Evolutionary conservation across 495 filamentous ascomycete species (phyloP).

Genomic region (Aspergillus funiculosus): DNA sequence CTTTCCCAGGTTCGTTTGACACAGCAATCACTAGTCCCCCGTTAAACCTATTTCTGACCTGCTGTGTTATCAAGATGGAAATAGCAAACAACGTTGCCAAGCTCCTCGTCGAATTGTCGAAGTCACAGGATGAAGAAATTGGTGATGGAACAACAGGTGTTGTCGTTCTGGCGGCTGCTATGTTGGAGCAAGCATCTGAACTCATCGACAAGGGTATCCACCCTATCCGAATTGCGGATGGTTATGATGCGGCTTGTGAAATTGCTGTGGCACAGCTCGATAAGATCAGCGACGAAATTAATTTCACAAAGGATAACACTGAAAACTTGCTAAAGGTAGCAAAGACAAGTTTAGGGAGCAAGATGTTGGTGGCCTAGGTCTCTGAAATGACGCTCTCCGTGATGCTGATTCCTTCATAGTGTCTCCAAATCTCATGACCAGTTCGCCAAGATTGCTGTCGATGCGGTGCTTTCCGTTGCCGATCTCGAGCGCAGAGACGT

Average conservation of each 20-base stretch:
- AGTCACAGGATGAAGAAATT: conserved; percentile 98
- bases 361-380: conserved; percentile 55
- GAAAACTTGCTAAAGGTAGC: conserved; percentile 87
- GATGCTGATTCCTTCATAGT: conserved; percentile 34
- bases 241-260: conserved; percentile 95
- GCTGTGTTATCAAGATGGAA: conserved; percentile 65
- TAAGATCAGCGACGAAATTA: conserved; percentile 82
- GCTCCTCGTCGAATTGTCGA: conserved; percentile 94
- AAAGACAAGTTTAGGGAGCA: conserved; percentile 93
- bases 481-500: conserved; percentile 96
- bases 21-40: neutral
- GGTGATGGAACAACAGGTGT: conserved; percentile 98
- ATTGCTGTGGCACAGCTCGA: conserved; percentile 90
- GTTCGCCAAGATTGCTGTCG: conserved; percentile 94
- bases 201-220: conserved; percentile 99
- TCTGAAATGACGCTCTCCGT: neutral
- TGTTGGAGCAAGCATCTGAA: conserved; percentile 95
- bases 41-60: conserved; percentile 17
- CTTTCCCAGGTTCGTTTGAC: conserved; percentile 61
- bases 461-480: conserved; percentile 93
- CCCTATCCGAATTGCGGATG: conserved; percentile 95
- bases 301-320: conserved; percentile 71
- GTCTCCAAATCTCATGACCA: conserved; percentile 98
- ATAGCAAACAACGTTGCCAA: conserved; percentile 98
- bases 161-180: conserved; percentile 89